Percentiles rank a stretch among this genome's conserved stretches.
phyloP scores from a whole-genome alignment of 2,329 filamentous ascomycete genomes.

The Lasiodiplodia gonubiensis region DNA sequence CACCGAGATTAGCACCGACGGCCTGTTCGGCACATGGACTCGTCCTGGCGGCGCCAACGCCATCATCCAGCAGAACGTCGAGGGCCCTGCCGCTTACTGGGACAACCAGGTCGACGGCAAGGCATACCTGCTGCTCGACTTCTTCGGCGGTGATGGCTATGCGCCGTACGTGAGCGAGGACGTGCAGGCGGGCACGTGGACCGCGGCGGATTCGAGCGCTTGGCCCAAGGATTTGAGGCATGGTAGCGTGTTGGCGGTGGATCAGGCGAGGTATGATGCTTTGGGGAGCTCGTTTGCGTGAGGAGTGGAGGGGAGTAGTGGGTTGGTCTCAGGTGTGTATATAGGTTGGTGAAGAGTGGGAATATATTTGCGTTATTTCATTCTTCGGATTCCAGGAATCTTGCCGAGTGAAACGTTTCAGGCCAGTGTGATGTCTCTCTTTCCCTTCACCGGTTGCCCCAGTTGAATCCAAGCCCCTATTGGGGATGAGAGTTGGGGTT shows the following conservation, averaged over 20 bases:
- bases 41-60: constrained; percentile 53
- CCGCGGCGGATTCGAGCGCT: constrained; percentile 47
- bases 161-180: constrained; percentile 55
- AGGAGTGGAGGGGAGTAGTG: neutral
- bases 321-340: neutral
- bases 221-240: constrained; percentile 50
- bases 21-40: constrained; percentile 60
- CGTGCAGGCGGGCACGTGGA: constrained; percentile 55
- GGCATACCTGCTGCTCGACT: constrained; percentile 55
- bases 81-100: constrained; percentile 43
- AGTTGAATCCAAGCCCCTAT: no score
- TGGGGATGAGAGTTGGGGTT: no score
- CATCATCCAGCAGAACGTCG: constrained; percentile 46
- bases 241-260: constrained; percentile 55
- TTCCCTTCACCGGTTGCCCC: neutral
- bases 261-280: constrained; percentile 51
- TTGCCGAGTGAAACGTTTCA: neutral
- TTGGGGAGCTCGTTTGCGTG: constrained; percentile 39
- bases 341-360: neutral
- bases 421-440: neutral
- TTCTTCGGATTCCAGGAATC: neutral
- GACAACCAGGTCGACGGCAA: constrained; percentile 42
- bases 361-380: neutral
- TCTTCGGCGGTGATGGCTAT: constrained; percentile 55
- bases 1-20: constrained; percentile 55